Percentiles rank a stretch among this genome's conserved stretches.
Conservation (phyloP, 1,284 basidiomycete species). For the Agaricales sp. region DNA sequence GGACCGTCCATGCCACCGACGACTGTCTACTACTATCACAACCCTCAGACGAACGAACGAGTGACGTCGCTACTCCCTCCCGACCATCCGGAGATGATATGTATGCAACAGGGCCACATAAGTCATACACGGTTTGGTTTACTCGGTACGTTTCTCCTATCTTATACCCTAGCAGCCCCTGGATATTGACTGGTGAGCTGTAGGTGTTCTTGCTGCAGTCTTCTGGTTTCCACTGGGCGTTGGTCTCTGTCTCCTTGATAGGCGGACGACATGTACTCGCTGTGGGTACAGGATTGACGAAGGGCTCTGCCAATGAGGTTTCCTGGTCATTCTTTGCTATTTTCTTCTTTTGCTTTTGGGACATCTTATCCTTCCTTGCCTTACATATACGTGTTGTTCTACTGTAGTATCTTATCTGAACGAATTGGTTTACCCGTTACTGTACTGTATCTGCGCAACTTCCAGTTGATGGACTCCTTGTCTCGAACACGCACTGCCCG, state of each 20-base stretch:
- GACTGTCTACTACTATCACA: constrained; percentile 31
- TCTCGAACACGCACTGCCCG: no score
- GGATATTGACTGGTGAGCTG: constrained; percentile 1
- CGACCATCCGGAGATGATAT: constrained; percentile 70
- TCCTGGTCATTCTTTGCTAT: not conserved
- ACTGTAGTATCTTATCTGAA: no score
- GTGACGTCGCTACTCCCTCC: constrained; percentile 48
- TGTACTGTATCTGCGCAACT: no score
- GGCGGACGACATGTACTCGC: constrained; percentile 51
- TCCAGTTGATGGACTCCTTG: no score
- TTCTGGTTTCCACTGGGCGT: constrained; percentile 78
- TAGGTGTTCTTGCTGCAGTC: constrained; percentile 65
- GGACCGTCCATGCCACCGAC: constrained; percentile 22
- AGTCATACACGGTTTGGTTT: constrained; percentile 50
- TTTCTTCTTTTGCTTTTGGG: not conserved
- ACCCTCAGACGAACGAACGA: constrained; percentile 11
- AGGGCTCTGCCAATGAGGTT: constrained; percentile 2
- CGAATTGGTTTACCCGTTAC: no score
- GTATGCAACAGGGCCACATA: constrained; percentile 68
- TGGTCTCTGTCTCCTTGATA: constrained; percentile 63
- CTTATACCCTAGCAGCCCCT: constrained; percentile 5
- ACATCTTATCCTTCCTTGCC: no score
- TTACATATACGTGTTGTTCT: no score
- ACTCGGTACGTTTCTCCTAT: constrained; percentile 37
- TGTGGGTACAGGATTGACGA: constrained; percentile 17